A percentile compares a stretch with the other conserved stretches of the same genome.
Conservation (phyloP, 148 eudicot species). For the Mesembryanthemum crystallinum region DNA sequence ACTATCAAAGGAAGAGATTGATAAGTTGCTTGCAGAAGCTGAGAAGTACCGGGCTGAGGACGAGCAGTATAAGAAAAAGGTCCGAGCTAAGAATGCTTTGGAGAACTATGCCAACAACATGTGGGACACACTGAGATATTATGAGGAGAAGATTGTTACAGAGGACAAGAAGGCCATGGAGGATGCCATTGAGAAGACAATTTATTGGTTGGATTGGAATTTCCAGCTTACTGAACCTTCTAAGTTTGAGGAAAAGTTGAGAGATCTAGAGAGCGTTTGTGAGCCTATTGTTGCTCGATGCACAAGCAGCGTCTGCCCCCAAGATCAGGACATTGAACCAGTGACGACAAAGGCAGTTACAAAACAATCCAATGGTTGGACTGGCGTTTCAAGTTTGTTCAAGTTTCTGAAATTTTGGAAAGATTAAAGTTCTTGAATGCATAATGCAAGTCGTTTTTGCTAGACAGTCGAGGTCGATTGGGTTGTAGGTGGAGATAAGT, state of each 20-base stretch:
- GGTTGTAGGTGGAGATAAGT: too few relatives aligned
- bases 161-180: constrained; percentile 4
- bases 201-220: constrained; percentile 17
- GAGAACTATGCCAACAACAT: constrained; percentile 16
- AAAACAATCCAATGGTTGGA: neutral
- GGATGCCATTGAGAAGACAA: constrained; percentile 8
- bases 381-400: neutral
- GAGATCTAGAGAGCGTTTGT: constrained; percentile 11
- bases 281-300: constrained; percentile 8
- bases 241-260: constrained; percentile 6
- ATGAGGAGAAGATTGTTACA: neutral
- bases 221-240: neutral
- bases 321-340: neutral
- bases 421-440: neutral
- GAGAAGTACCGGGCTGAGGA: constrained; percentile 22
- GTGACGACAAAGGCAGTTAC: neutral
- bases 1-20: constrained; percentile 13
- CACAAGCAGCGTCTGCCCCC: neutral
- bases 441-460: neutral
- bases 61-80: constrained; percentile 17
- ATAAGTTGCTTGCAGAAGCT: constrained; percentile 24
- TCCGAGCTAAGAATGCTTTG: constrained; percentile 11
- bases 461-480: neutral
- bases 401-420: neutral
- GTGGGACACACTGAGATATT: neutral